These are phyloP conservation scores for Fonsecaea multimorphosa DNA, from an alignment of 2,329 filamentous ascomycete genomes.

Conservation along the genomic window DNA sequence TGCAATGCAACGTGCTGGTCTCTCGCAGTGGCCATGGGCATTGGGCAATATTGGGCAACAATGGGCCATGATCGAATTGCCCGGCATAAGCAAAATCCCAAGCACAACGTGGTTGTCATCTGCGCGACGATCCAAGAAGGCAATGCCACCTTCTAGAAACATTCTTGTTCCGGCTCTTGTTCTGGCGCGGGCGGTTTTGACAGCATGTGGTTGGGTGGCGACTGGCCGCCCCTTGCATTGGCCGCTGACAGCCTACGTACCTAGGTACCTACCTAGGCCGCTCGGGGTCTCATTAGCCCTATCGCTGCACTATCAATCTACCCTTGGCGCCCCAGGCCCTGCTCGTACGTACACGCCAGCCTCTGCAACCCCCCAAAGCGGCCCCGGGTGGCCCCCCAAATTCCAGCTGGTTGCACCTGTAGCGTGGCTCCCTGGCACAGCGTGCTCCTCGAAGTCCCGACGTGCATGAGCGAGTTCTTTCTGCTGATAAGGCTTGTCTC, in stretches of 20 bases:
- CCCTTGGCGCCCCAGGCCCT: background rate
- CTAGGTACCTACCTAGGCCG: no score
- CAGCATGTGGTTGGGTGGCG: conserved; percentile 26
- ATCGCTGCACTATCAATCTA: conserved; percentile 13
- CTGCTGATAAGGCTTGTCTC: conserved; percentile 17
- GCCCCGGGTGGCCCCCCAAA: background rate
- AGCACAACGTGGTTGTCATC: no score
- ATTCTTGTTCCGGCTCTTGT: conserved; percentile 19
- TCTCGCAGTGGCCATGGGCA: background rate
- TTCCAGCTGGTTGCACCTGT: conserved; percentile 3
- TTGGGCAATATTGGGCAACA: no score
- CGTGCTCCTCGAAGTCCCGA: conserved; percentile 15
- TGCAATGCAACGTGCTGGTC: conserved; percentile 27
- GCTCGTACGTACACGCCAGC: no score
- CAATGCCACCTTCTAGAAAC: conserved; percentile 36
- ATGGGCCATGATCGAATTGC: background rate
- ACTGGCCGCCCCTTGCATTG: conserved; percentile 30
- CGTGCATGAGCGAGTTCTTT: conserved; percentile 7
- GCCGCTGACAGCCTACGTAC: background rate
- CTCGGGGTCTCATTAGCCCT: conserved; percentile 2
- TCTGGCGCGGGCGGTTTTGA: background rate
- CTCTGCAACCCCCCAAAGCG: no score
- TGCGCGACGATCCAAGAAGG: conserved; percentile 19
- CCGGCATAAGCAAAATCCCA: background rate
- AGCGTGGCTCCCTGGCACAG: conserved; percentile 15